Evolutionary conservation across 257 asterid species (phyloP), one percentile per base, ranked within the genome.

Genomic region (Solanum appendiculatum): DNA sequence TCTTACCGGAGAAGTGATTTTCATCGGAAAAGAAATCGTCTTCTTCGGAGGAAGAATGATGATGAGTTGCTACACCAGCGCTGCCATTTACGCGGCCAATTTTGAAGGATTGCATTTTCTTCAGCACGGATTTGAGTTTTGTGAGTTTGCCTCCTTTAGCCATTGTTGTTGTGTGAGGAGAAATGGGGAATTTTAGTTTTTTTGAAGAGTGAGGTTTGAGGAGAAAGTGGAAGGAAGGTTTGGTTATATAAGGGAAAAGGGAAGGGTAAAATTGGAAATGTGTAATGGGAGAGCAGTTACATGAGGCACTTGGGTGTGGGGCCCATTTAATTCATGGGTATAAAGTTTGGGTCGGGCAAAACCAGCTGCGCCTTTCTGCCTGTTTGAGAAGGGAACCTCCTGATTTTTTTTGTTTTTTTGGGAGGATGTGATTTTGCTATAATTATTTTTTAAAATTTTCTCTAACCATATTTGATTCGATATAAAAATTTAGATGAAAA

Each of bases 61-160:
- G 83, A 25, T 60, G 58, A 31, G 85, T 85, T 68, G 89, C 90
- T 6, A 75, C 89, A 66, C 90, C 90, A 44, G 97, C 85, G 89
- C 90, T 89, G 64, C 89, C 87, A 21, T 70, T 88, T 51, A 87
- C 68, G 42, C 96, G 96, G 81, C 94, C 91, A 82, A 95, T 92
- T 90, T 95, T 96, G 97, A 95, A 96, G 21, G 99, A 96, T 88
- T 96, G 98, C 99, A 96, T 95, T 92, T 93, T 96, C 89, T 94
- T 96, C 1, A 96, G 91, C 36, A 96, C 98, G 46, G 98, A 96
- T 66, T 94, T 96, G 94, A 96, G 90, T 86, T 93, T 96, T 27
- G 97, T 94, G 88, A 96, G 96, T 88, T 95, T 96, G 42, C 96
- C 95, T 78, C 94, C 98, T 86, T 91, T 96, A 27, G 99, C 94